Evolutionary conservation across 192 early-diverging fungal genomes (phyloP), one percentile per base, ranked within the genome.

Genomic region (Coemansia sp.): DNA sequence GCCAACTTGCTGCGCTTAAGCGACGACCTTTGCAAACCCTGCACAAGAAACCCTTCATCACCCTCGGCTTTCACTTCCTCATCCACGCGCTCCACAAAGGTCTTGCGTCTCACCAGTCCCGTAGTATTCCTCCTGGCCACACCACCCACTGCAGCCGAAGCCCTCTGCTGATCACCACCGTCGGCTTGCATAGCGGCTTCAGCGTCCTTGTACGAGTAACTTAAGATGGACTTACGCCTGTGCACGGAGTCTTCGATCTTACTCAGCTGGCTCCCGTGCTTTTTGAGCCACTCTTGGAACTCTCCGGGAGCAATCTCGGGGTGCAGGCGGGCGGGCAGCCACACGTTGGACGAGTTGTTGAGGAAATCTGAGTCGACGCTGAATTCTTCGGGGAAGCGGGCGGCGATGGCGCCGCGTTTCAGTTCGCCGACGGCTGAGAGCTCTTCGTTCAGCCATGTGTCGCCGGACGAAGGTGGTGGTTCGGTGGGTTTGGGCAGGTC

Each of bases 241-340:
- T 75, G 47, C 33, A 81, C 66, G 1, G 49, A 19, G 49, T 78
- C 71, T 37, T 77, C 70, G 41, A 67, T 58, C 21, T 64, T 68
- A 50, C 58, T 70, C 12, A 81, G 57, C 57, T 69, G 62, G 55
- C 64, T 71, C 25, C 73, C 72, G 46, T 80, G 80, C 53, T 72
- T 62, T 33, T 71, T 64, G 18, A 82, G 49, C 80, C 75, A 80
- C 53, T 69, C 72, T 45, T 74, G 72, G 59, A 80, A 82, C 64
- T 82, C 80, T 19, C 68, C 70, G 2, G 81, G 81, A 10, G 81
- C 81, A 48, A 83, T 75, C 61, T 83, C 81, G 1, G 81, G 81
- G 23, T 83, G 81, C 49, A 81, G 50, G 34, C 75, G 64, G n/a
- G 81, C 81, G n/a, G 81, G 81, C 11, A 83, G 64, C 81, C 81